Base-by-base conservation (phyloP, 176 grass and related monocot genomes). In the Hordeum marinum region DNA sequence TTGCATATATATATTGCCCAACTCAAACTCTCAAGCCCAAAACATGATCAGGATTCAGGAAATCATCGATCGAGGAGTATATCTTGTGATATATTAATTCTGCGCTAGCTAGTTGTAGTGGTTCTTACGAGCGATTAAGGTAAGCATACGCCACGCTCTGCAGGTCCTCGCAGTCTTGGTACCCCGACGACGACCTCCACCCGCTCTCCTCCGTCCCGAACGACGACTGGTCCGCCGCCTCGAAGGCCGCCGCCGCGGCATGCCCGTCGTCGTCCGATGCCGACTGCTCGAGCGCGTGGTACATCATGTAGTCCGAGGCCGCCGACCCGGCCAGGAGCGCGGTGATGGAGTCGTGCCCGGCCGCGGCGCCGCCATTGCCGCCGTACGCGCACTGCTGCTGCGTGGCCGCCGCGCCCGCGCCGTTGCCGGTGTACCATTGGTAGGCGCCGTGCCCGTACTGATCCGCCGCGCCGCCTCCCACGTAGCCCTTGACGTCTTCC, bases 121-220 rank as follows among this genome's bases (percentile, higher is more conserved):
- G 79, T 82, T 89, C 87, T 92, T 87, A 94, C 82, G 87, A 90
- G 79, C 90, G 87, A 52, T 87, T 88, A 37, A 94, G 82, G 83
- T 94, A 92, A 75, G 93, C 93, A 64, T 90, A 90, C 12, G 93
- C 90, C 39, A 94, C 90, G 27, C 89, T 92, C 75, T 88, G 90
- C 36, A 94, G 90, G 79, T 94, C 93, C 87, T 94, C 93, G 87
- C 72, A 88, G 63, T 94, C 93, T 85, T 92, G 90, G 79, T 94
- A 90, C 74, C 78, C 87, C 5, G 93, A 90, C 46, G 84, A 90
- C 46, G 83, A 82, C 87, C 87, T 87, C 89, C 93, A 94, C 14
- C 85, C 75, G 82, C 83, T 72, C 3, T 86, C 84, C 15, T 89
- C 80, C 24, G 42, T 66, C 12, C 64, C 88, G 41, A 85, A 77